Base-by-base conservation (phyloP, 441 rosid species). In the Biscutella laevigata region DNA sequence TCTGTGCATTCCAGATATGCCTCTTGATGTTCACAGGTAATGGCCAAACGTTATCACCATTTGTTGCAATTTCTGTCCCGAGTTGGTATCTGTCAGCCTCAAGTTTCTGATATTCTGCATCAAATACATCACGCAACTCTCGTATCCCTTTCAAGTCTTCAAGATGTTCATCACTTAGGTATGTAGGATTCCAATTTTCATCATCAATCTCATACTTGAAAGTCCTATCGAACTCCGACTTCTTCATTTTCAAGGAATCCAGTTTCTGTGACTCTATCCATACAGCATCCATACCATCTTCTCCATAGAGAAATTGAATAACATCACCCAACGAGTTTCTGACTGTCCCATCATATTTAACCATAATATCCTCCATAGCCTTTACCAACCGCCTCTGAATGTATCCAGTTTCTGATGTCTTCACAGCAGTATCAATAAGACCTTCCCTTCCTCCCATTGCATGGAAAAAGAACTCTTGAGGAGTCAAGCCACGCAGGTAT, bases 371-470 rank as follows among this genome's bases (percentile, higher is more conserved):
- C 72, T 92, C 99, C 99, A 92, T 92, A 34, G 99, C 99, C 79
- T 92, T 92, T 51, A 92, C 99, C 52, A 92, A 69, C 13, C 99
- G 82, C 82, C 99, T 84, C 79, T 92, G 99, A 61, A 92, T 92
- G 72, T 92, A 88, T 38, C 99, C 99, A 67, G 99, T 88, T 67
- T 92, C 97, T 67, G 97, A 92, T 59, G 97, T 92, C 75, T 92
- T 92, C 52, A 92, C 99, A 13, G 99, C 97, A 33, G 97, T 92
- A 76, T 92, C 97, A 28, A 92, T 88, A 48, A 92, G 95, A 77
- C 99, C 99, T 78, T 92, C 99, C 69, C 99, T 79, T 82, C 99
- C 99, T 74, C 99, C 99, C 99, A 92, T 92, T 1, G 99, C 97
- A 68, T 92, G 98, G 64, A 92, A 92, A 72, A 92, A 88, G 82